Base-by-base conservation (phyloP, 495 filamentous ascomycete genomes). In the Cercophora samala region DNA sequence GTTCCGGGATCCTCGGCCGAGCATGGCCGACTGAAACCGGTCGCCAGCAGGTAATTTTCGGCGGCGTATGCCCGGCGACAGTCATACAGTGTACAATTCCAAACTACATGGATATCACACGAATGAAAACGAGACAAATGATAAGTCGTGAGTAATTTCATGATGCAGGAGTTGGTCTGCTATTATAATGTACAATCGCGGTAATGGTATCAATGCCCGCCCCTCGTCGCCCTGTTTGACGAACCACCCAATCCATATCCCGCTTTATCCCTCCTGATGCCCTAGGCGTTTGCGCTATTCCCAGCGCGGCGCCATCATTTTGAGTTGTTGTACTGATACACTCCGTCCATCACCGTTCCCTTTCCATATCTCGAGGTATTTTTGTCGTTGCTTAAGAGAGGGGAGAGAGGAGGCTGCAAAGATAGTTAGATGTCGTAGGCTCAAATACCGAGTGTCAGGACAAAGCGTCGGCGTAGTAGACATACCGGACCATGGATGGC, bases 401-500 rank as follows among this genome's bases (percentile, higher is more conserved):
- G 51, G 90, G 90, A 42, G 90, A 92, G 76, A 92, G 87, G 58
- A 92, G 81, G 76, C 90, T 92, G 62, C 51, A 26, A 11, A 19
- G 21, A 29, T 25, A 0, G 67, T 72, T 59, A 72, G 66, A 64
- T 13, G 13, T 54, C 22, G 52, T 29, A 11, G 9, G 52, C 32
- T 8, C 42, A 29, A 4, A 18, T 19, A 53, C 46, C 19, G 21
- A 64, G 22, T 26, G n/a, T 66, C 54, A 53, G 55, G 37, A 17
- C 13, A 46, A 46, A 17, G 37, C 37, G 15, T 18, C 37, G 37
- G 8, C 37, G 13, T 2, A 3, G 29, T 15, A 22, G 60, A 72
- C 75, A 64, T 85, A 97, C 94, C 93, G 89, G 82, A 99, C 96
- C 73, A 98, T 77, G n/a, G 92, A 89, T 19, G 95, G 95, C 75